Conservation (phyloP, 208 protist species). For the Jaenimonas drosophilae region DNA sequence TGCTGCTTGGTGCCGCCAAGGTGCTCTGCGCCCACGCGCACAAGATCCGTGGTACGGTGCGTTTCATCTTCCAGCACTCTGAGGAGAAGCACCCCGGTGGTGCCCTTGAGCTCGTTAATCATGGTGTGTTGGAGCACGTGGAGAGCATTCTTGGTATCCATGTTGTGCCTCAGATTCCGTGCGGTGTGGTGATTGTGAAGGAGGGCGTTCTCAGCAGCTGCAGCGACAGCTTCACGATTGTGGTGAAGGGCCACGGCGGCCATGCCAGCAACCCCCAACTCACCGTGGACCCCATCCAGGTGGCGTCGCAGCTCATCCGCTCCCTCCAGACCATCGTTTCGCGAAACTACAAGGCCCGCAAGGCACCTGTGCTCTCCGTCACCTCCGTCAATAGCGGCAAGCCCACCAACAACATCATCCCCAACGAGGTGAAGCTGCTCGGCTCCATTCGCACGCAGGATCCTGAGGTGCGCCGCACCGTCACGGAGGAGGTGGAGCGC, state of each 20-base stretch:
- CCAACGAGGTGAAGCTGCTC: slow-evolving; percentile 32
- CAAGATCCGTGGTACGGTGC: slow-evolving; percentile 43
- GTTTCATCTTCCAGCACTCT: slow-evolving; percentile 69
- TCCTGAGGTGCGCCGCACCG: slow-evolving; percentile 19
- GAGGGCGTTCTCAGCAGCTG: slow-evolving; percentile 21
- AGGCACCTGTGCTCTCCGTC: slow-evolving; percentile 38
- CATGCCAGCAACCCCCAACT: slow-evolving; percentile 50
- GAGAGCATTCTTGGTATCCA: slow-evolving; percentile 48
- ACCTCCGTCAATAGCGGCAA: slow-evolving; percentile 37
- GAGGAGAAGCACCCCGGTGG: slow-evolving; percentile 56
- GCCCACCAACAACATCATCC: slow-evolving; percentile 61
- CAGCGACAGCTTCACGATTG: slow-evolving; percentile 34
- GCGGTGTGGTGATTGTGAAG: slow-evolving; percentile 15
- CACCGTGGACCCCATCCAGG: slow-evolving; percentile 43
- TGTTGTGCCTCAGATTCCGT: slow-evolving; percentile 15
- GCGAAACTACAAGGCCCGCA: slow-evolving; percentile 23
- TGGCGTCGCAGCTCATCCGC: slow-evolving; percentile 43
- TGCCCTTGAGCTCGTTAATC: slow-evolving; percentile 31
- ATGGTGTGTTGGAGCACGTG: slow-evolving; percentile 40
- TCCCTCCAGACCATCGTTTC: slow-evolving; percentile 48
- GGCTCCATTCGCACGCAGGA: slow-evolving; percentile 41
- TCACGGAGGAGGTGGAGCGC: slow-evolving; percentile 26
- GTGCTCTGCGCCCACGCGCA: slow-evolving; percentile 37
- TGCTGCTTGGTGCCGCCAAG: slow-evolving; percentile 58
- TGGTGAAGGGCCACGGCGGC: slow-evolving; percentile 38